phyloP scores from a whole-genome alignment of 257 asterid genomes.

The Ajuga chamaepitys region DNA sequence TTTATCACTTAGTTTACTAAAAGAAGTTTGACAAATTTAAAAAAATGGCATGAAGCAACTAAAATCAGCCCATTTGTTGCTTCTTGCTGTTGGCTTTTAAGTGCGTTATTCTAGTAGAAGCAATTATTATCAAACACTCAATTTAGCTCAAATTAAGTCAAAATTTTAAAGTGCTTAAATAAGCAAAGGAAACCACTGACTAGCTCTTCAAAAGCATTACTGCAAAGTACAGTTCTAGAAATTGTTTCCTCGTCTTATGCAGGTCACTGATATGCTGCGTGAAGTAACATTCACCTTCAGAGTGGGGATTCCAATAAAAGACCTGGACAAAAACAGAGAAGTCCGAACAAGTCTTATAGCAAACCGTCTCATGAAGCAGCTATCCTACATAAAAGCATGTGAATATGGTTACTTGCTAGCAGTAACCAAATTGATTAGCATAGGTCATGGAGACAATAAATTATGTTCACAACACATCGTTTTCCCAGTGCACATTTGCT shows the following conservation, averaged over 20 bases:
- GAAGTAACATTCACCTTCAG: conserved; percentile 14
- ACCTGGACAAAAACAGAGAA: conserved; percentile 19
- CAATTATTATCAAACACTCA: no score
- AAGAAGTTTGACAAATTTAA: no score
- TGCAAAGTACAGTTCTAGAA: not conserved
- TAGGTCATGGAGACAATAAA: conserved; percentile 35
- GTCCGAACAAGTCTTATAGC: conserved; percentile 32
- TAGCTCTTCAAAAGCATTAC: not conserved
- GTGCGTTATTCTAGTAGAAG: no score
- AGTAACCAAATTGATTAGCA: conserved; percentile 51
- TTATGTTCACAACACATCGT: conserved; percentile 9
- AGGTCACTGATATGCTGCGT: conserved; percentile 38
- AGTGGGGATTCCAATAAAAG: conserved; percentile 36
- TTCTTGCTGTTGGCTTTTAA: no score
- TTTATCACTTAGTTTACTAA: no score
- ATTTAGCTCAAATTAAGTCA: no score
- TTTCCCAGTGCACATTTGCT: conserved; percentile 45
- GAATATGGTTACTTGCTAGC: conserved; percentile 56
- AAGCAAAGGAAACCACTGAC: no score
- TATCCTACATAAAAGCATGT: conserved; percentile 27
- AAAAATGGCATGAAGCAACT: no score
- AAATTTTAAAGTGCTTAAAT: no score
- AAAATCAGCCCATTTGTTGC: no score
- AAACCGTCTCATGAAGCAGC: conserved; percentile 29
- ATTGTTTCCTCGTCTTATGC: conserved; percentile 8